Conservation (phyloP, 768 basidiomycete species). For the Panellus pusillus region DNA sequence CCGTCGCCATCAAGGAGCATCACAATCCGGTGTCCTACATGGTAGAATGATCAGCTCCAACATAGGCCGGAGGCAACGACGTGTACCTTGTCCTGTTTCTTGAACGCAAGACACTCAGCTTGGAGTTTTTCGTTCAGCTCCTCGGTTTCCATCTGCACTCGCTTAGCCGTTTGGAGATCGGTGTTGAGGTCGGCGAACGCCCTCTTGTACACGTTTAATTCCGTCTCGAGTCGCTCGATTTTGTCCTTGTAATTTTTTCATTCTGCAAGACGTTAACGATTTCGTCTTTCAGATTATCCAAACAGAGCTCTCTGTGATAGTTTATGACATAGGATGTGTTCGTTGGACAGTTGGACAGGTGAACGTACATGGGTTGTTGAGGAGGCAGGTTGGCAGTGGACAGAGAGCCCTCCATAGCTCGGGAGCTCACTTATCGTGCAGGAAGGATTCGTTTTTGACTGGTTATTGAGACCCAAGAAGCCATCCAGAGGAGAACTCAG, state of each 20-base stretch:
- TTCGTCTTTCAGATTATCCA: conserved; percentile 31
- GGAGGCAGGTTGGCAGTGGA: not conserved
- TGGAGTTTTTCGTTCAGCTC: conserved; percentile 28
- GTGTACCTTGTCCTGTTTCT: conserved; percentile 40
- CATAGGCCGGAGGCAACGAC: conserved; percentile 32
- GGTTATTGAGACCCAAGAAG: not conserved
- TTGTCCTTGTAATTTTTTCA: conserved; percentile 32
- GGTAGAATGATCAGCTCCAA: not conserved
- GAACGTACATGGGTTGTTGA: conserved; percentile 12
- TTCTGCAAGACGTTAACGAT: conserved; percentile 37
- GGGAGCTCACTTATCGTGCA: not conserved
- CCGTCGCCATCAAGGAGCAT: conserved; percentile 69
- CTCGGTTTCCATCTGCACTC: conserved; percentile 16
- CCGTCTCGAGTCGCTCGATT: conserved; percentile 39
- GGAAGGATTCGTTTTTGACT: not conserved
- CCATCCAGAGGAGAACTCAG: conserved; percentile 1
- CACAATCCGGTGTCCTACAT: conserved; percentile 41
- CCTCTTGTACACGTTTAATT: conserved; percentile 44
- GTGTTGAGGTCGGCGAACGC: conserved; percentile 41
- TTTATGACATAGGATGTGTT: not conserved
- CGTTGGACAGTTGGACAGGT: not conserved
- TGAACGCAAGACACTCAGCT: conserved; percentile 21
- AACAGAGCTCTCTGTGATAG: conserved; percentile 7
- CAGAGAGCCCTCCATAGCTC: conserved; percentile 9
- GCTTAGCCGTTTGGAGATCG: conserved; percentile 23